These are phyloP conservation scores for Yarrowia deformans DNA, from an alignment of 805 yeast genomes.

Conservation along the genomic window DNA sequence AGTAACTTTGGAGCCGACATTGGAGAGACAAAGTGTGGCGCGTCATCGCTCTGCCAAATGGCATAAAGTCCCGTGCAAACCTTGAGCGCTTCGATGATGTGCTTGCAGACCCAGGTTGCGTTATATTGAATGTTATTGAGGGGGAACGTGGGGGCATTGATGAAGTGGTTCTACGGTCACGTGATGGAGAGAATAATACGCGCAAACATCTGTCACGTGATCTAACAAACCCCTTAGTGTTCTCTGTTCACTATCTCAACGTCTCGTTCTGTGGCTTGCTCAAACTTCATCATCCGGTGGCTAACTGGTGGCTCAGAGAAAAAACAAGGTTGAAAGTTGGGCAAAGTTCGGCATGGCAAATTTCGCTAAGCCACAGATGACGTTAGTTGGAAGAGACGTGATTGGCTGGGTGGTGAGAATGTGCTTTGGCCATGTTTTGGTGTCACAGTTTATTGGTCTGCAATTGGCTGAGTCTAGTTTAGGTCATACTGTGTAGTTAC, in stretches of 20 bases:
- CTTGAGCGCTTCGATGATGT: slow-evolving; percentile 11
- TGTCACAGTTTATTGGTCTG: no score
- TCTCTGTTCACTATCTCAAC: no score
- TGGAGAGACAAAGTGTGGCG: background rate
- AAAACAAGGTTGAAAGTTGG: background rate
- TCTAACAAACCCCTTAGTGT: no score
- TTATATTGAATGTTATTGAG: background rate
- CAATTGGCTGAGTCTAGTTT: no score
- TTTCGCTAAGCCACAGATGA: slow-evolving; percentile 30
- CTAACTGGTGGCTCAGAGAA: slow-evolving; percentile 15
- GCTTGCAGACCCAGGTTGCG: background rate
- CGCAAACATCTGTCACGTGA: no score
- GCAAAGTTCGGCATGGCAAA: background rate
- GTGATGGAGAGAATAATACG: no score
- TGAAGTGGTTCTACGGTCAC: no score
- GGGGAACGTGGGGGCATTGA: background rate
- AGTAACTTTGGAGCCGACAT: background rate
- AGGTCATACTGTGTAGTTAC: no score
- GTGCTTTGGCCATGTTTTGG: no score
- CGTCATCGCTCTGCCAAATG: slow-evolving; percentile 1
- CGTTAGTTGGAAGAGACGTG: background rate
- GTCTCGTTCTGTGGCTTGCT: slow-evolving; percentile 11
- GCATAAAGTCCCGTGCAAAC: slow-evolving; percentile 38
- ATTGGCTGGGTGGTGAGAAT: background rate
- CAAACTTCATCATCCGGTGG: slow-evolving; percentile 7